Evolutionary conservation across 768 basidiomycete species (phyloP).

Genomic region (Lactarius deliciosus): DNA sequence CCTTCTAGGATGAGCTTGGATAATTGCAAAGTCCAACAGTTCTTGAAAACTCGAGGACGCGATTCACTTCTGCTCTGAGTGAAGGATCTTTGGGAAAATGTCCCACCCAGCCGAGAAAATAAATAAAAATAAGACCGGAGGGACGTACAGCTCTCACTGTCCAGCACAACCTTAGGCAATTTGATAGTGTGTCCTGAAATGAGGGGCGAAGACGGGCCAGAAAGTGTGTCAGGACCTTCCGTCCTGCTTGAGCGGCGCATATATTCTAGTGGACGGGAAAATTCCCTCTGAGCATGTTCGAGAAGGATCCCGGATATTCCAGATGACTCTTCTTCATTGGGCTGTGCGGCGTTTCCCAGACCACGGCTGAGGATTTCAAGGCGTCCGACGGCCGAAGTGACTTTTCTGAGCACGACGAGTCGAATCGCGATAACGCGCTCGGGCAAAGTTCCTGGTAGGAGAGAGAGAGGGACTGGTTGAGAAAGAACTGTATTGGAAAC

Average conservation of each 20-base stretch:
- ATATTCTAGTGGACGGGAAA: not conserved
- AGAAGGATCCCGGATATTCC: constrained; percentile 14
- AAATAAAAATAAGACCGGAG: not conserved
- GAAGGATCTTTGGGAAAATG: constrained; percentile 14
- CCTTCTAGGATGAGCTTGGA: not conserved
- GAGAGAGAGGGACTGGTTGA: not conserved
- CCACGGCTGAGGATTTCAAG: constrained; percentile 24
- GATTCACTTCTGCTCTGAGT: constrained; percentile 16
- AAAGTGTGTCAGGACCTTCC: not conserved
- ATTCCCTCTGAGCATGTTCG: constrained; percentile 22
- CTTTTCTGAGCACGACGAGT: constrained; percentile 26
- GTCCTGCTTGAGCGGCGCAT: not conserved
- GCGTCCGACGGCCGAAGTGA: constrained; percentile 28
- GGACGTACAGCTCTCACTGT: constrained; percentile 11
- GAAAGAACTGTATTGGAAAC: too few species aligned
- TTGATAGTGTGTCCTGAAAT: not conserved
- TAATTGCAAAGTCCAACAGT: constrained; percentile 26
- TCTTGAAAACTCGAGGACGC: constrained; percentile 24
- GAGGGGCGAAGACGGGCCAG: not conserved
- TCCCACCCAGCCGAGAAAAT: not conserved
- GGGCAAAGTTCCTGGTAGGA: constrained; percentile 25
- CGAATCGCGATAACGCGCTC: constrained; percentile 27
- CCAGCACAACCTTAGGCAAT: not conserved
- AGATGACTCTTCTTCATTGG: not conserved
- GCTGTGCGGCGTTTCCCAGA: constrained; percentile 4